Evolutionary conservation across 2,329 filamentous ascomycete genomes (phyloP).

Genomic region (Periglandula ipomoeae): DNA sequence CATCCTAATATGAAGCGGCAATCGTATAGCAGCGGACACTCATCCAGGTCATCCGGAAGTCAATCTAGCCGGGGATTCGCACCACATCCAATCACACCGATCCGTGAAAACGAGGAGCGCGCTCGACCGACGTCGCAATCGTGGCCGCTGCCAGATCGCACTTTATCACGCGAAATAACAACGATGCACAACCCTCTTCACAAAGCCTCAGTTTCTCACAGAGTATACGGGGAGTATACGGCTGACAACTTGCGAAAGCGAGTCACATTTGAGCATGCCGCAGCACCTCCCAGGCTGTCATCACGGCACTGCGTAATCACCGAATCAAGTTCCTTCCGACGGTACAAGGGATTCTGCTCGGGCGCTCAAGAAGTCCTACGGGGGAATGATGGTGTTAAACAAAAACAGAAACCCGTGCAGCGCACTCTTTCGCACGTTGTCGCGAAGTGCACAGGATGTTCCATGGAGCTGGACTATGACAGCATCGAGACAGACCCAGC

Average conservation of each 20-base stretch:
- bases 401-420: constrained; percentile 38
- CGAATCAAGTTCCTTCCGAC: constrained; percentile 38
- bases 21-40: constrained; percentile 10
- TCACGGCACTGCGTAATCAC: constrained; percentile 32
- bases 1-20: constrained; percentile 7
- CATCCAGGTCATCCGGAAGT: constrained; percentile 8
- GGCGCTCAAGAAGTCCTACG: constrained; percentile 41
- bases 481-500: constrained; percentile 43
- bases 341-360: constrained; percentile 45
- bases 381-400: constrained; percentile 41
- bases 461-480: constrained; percentile 44
- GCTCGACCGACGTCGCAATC: not conserved
- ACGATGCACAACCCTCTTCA: not conserved
- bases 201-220: not conserved
- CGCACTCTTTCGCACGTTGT: constrained; percentile 16
- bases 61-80: constrained; percentile 6
- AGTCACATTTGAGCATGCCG: not conserved
- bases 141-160: constrained; percentile 1
- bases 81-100: constrained; percentile 8
- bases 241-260: not conserved
- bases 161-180: not conserved
- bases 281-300: not conserved
- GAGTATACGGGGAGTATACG: constrained; percentile 1
- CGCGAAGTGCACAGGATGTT: constrained; percentile 42
- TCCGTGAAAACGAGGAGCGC: constrained; percentile 8